These are phyloP conservation scores for Penicillium expansum DNA, from an alignment of 2,329 filamentous ascomycete genomes.

Conservation along the genomic window DNA sequence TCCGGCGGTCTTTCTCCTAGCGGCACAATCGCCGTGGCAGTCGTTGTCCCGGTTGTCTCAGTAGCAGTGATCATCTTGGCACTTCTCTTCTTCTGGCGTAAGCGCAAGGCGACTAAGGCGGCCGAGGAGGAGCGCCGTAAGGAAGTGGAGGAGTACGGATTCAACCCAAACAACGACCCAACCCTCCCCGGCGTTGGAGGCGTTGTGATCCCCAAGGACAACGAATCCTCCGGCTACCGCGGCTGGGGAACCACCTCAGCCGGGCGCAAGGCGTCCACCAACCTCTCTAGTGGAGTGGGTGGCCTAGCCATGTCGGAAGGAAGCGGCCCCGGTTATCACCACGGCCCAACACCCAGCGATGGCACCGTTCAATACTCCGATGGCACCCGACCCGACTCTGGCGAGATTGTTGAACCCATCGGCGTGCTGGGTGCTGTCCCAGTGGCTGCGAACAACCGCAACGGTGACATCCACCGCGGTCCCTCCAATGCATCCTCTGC, in stretches of 20 bases:
- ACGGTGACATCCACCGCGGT: constrained; percentile 74
- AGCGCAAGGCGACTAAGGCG: constrained; percentile 78
- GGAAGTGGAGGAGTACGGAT: constrained; percentile 95
- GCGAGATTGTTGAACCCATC: constrained; percentile 79
- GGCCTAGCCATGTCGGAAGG: constrained; percentile 70
- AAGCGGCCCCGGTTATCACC: constrained; percentile 54
- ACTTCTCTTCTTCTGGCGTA: constrained; percentile 82
- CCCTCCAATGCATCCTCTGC: constrained; percentile 94
- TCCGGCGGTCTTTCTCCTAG: constrained; percentile 43
- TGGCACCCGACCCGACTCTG: constrained; percentile 53
- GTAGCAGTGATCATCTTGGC: constrained; percentile 76
- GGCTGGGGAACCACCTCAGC: constrained; percentile 85
- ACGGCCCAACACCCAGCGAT: constrained; percentile 61
- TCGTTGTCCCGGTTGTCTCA: constrained; percentile 87
- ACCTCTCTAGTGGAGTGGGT: constrained; percentile 69
- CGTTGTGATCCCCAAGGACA: constrained; percentile 65
- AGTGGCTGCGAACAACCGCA: constrained; percentile 62
- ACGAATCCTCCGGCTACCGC: constrained; percentile 72
- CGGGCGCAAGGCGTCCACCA: constrained; percentile 82
- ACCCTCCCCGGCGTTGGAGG: constrained; percentile 62
- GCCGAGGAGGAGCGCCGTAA: constrained; percentile 87
- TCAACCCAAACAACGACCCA: constrained; percentile 95
- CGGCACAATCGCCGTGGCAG: constrained; percentile 83
- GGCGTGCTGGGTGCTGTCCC: constrained; percentile 72
- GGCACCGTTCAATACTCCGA: constrained; percentile 62